These are phyloP conservation scores for Thalassiosira livingstoniorum DNA, from an alignment of 352 stramenopile genomes.

Conservation along the genomic window DNA sequence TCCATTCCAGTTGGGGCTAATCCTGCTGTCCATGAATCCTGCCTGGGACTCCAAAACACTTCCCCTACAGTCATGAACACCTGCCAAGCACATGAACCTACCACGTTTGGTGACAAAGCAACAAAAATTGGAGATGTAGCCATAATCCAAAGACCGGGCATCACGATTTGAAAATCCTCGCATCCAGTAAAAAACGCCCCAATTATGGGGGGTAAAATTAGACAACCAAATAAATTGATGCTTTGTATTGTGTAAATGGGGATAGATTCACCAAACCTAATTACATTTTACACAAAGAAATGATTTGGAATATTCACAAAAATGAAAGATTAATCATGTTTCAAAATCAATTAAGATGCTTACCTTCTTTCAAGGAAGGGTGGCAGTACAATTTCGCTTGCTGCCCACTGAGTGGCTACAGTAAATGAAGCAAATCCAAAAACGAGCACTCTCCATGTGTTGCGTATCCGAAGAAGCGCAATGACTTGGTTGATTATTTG, in stretches of 20 bases:
- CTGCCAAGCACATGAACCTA: conserved; percentile 54
- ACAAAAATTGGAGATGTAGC: conserved; percentile 52
- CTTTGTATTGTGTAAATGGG: conserved; percentile 63
- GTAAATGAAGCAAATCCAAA: conserved; percentile 50
- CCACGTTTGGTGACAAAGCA: conserved; percentile 47
- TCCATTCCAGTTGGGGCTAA: conserved; percentile 50
- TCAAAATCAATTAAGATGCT: too few species aligned
- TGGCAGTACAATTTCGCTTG: conserved; percentile 42
- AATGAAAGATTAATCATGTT: too few species aligned
- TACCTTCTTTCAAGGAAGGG: conserved; percentile 52
- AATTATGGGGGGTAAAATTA: conserved; percentile 55
- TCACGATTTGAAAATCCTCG: conserved; percentile 57
- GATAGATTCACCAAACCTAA: conserved; percentile 47
- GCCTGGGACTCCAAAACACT: conserved; percentile 55
- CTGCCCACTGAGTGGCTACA: conserved; percentile 54
- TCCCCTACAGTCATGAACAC: conserved; percentile 61
- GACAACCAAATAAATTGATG: conserved; percentile 60
- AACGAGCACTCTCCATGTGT: conserved; percentile 52
- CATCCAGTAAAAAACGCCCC: conserved; percentile 43
- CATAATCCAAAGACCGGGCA: conserved; percentile 64
- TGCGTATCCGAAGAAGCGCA: conserved; percentile 31
- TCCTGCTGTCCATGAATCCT: conserved; percentile 32
- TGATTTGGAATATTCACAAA: too few species aligned
- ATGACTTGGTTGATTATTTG: conserved; percentile 22
- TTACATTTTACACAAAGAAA: too few species aligned